Evolutionary conservation across 2,329 filamentous ascomycete genomes (phyloP), one percentile per base, ranked within the genome.

Genomic region (Oidium heveae): DNA sequence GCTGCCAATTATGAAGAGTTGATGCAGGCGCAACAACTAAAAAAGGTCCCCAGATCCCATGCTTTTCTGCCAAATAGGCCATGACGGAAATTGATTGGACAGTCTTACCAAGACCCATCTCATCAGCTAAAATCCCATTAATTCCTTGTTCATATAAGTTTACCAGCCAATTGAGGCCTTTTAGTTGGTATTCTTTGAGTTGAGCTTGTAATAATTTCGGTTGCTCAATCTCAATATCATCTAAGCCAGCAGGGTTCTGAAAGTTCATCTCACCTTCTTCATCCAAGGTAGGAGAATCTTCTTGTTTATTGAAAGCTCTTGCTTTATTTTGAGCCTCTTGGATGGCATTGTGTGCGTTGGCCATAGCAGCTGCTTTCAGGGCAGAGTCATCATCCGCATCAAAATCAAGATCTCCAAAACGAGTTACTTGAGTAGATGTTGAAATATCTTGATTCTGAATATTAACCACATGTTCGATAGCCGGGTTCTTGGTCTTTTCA

Each of bases 251-350:
- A 0, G 91, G 91, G 66, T 98, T 96, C 70, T 98, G 91, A 73
- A 98, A 98, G 70, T 98, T 98, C 84, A 98, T 86, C 70, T 98
- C 91, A 62, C 88, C 89, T 63, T 95, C 88, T 56, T 95, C 87
- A 60, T 91, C 84, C 67, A 84, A 79, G 56, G 77, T 78, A 63
- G 80, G 77, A 54, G 78, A 72, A 54, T 73, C 71, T 47, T 79
- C 72, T 10, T 74, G 73, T 57, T 86, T 80, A 70, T 96, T 94
- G 74, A 98, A 98, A 10, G 85, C 85, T 53, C 87, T 81, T 0
- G 91, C 91, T 67, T 91, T 88, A 66, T 87, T 81, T 67, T 95
- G 86, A 0, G 91, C 91, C 67, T 95, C 85, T 61, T 94, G 84
- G 58, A 98, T 87, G 58, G 91, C 91, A 64, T 86, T 89, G 65